Conservation (phyloP, 2,329 filamentous ascomycete species). For the Claviceps citrina region DNA sequence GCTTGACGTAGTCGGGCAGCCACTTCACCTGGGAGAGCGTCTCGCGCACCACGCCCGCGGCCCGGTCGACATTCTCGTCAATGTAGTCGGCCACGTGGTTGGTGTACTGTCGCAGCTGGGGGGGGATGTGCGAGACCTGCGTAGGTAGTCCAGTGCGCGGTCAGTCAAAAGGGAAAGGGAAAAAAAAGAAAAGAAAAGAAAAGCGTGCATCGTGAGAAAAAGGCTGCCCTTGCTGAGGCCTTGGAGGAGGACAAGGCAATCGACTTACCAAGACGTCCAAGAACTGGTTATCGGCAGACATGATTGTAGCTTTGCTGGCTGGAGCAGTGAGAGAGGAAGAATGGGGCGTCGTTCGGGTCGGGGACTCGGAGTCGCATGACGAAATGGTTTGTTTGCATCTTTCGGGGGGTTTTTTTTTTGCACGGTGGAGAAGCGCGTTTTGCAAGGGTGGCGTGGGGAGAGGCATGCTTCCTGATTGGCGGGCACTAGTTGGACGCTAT, state of each 20-base stretch:
- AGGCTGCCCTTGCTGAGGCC: too few species aligned
- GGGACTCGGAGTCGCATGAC: conserved; percentile 4
- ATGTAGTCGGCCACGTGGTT: conserved; percentile 62
- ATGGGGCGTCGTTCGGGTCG: neutral
- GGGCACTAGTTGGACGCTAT: too few species aligned
- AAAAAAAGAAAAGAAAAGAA: too few species aligned
- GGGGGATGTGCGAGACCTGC: conserved; percentile 39
- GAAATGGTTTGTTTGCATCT: conserved; percentile 1
- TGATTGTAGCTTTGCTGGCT: conserved; percentile 24
- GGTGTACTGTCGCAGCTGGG: conserved; percentile 56
- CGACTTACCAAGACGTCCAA: conserved; percentile 55
- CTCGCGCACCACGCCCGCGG: conserved; percentile 56
- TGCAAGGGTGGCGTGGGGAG: too few species aligned
- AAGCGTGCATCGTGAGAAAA: too few species aligned
- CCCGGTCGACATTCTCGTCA: conserved; percentile 64
- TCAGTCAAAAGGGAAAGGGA: too few species aligned
- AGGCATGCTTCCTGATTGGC: too few species aligned
- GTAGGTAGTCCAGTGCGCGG: too few species aligned
- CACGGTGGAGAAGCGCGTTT: too few species aligned
- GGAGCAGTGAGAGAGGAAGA: neutral
- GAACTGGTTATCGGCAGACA: conserved; percentile 69
- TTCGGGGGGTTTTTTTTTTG: too few species aligned
- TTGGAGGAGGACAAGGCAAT: too few species aligned
- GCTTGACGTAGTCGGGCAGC: conserved; percentile 55
- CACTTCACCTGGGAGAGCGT: conserved; percentile 51